Evolutionary conservation across 2,329 filamentous ascomycete genomes (phyloP).

Genomic region (Aspergillus quadricinctus): DNA sequence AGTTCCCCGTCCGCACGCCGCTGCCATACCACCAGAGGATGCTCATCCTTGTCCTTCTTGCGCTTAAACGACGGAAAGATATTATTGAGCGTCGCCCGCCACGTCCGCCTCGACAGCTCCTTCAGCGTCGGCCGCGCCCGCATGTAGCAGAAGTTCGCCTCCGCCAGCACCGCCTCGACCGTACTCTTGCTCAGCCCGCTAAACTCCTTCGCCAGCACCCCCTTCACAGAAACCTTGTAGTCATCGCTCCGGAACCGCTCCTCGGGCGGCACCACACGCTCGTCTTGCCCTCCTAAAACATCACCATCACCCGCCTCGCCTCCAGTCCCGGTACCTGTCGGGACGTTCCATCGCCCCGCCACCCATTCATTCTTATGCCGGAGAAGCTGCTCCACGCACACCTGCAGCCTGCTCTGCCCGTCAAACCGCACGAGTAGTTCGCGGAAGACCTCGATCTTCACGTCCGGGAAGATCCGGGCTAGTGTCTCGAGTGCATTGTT

Average conservation of each 20-base stretch:
- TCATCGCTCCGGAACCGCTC: conserved; percentile 42
- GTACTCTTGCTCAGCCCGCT: conserved; percentile 40
- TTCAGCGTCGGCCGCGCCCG: conserved; percentile 41
- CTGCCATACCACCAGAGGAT: conserved; percentile 39
- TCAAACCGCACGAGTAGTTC: conserved; percentile 45
- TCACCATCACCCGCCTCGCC: conserved; percentile 5
- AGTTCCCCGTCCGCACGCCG: conserved; percentile 28
- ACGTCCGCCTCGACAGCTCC: conserved; percentile 41
- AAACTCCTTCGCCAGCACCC: conserved; percentile 41
- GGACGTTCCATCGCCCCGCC: conserved; percentile 43
- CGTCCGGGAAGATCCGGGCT: conserved; percentile 43
- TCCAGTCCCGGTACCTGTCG: conserved; percentile 13
- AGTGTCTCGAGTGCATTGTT: conserved; percentile 41
- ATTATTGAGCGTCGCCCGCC: conserved; percentile 42
- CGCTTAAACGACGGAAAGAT: conserved; percentile 40
- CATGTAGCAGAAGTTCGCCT: conserved; percentile 45
- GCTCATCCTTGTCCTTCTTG: conserved; percentile 37
- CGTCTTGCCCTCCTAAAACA: conserved; percentile 7
- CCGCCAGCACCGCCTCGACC: conserved; percentile 45
- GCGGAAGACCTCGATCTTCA: conserved; percentile 45
- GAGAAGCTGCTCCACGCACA: conserved; percentile 46
- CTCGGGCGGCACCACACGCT: conserved; percentile 30
- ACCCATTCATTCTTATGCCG: conserved; percentile 46
- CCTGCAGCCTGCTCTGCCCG: conserved; percentile 42
- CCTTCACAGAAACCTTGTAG: conserved; percentile 41